Conservation (phyloP, 75 land plant species). For the Larix kaempferi region DNA sequence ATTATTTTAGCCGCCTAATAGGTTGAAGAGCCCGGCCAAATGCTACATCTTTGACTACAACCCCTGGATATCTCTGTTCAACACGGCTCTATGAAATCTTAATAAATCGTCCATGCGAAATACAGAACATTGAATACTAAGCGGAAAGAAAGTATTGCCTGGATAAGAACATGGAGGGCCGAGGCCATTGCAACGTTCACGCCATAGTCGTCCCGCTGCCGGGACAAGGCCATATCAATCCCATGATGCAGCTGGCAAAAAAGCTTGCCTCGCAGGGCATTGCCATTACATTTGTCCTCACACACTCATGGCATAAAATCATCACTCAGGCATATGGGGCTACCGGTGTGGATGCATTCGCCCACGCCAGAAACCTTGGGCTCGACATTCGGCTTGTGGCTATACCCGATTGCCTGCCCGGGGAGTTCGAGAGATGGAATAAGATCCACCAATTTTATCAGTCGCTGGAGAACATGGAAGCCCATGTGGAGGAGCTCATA, state of each 20-base stretch:
- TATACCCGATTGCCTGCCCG: background rate
- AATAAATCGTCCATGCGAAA: too few relatives aligned
- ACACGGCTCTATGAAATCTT: too few relatives aligned
- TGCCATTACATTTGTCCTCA: conserved; percentile 22
- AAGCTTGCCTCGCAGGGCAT: conserved; percentile 12
- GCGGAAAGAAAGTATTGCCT: too few relatives aligned
- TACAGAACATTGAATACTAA: too few relatives aligned
- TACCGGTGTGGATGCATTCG: background rate
- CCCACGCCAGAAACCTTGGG: background rate
- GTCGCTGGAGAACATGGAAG: background rate
- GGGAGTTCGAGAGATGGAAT: background rate
- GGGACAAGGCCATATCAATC: conserved; percentile 31
- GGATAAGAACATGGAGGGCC: too few relatives aligned
- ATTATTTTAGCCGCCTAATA: too few relatives aligned
- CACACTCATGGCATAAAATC: conserved; percentile 3
- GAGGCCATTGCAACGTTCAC: background rate
- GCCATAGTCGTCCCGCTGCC: conserved; percentile 26
- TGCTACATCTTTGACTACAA: too few relatives aligned
- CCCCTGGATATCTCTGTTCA: too few relatives aligned
- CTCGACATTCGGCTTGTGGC: background rate
- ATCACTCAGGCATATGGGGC: background rate
- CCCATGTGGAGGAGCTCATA: background rate
- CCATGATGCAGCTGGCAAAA: conserved; percentile 31
- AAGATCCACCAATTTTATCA: background rate
- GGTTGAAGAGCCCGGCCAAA: too few relatives aligned